Conservation (phyloP, 2,329 filamentous ascomycete genomes). For the Akanthomyces dipterigenus region DNA sequence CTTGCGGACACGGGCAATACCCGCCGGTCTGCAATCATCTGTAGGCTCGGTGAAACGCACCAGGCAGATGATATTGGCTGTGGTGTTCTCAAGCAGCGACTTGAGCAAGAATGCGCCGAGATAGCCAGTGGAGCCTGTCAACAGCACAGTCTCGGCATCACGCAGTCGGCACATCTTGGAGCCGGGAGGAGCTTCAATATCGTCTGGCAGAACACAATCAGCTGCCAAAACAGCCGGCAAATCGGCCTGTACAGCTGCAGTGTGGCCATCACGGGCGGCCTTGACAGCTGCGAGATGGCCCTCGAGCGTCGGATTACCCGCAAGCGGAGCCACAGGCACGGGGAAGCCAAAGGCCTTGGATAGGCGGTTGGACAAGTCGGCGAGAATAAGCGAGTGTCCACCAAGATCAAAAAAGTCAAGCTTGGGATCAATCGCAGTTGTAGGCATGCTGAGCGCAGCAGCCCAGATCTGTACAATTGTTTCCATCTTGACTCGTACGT, state of each 20-base stretch:
- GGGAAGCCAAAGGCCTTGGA: constrained; percentile 66
- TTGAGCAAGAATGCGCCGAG: constrained; percentile 68
- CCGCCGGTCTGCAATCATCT: constrained; percentile 56
- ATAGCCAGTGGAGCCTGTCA: constrained; percentile 73
- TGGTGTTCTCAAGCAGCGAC: constrained; percentile 60
- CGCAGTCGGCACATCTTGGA: constrained; percentile 51
- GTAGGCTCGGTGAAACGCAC: constrained; percentile 65
- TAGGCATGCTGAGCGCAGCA: constrained; percentile 58
- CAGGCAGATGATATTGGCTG: constrained; percentile 63
- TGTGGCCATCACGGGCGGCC: constrained; percentile 63
- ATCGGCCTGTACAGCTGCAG: constrained; percentile 68
- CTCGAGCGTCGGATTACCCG: constrained; percentile 62
- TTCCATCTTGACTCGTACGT: constrained; percentile 59
- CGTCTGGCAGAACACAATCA: constrained; percentile 60
- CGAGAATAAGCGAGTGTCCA: constrained; percentile 71
- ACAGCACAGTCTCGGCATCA: constrained; percentile 60
- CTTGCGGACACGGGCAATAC: constrained; percentile 65
- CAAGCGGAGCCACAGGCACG: constrained; percentile 63
- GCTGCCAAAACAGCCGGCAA: constrained; percentile 61
- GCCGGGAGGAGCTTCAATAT: constrained; percentile 51
- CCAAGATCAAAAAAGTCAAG: constrained; percentile 78
- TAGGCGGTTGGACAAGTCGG: constrained; percentile 65
- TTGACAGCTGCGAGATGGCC: constrained; percentile 68
- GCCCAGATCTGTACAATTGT: constrained; percentile 69
- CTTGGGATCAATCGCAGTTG: constrained; percentile 56